Percentiles rank a stretch among this genome's conserved stretches.
These are phyloP conservation scores for Rubroboletus satanas DNA, from an alignment of 768 basidiomycete species.

Conservation along the genomic window DNA sequence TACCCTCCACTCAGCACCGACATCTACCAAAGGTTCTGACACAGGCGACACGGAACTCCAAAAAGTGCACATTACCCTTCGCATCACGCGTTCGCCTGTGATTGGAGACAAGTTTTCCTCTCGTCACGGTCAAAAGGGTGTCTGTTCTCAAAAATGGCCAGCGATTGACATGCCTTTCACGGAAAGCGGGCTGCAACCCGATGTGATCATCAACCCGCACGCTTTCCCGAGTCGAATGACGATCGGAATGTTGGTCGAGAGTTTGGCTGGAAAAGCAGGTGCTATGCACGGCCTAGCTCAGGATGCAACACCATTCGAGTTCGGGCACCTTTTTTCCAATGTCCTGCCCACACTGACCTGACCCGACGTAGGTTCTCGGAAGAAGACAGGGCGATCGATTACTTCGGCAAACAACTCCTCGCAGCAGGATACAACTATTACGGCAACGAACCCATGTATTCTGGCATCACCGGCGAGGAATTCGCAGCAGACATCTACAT, in stretches of 20 bases:
- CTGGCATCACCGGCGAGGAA: conserved; percentile 97
- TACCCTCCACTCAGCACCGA: neutral
- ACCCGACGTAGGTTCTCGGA: conserved; percentile 72
- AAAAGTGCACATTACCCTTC: conserved; percentile 89
- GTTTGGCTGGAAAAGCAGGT: conserved; percentile 98
- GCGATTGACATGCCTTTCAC: conserved; percentile 98
- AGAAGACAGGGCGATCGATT: conserved; percentile 93
- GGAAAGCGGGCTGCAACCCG: conserved; percentile 98
- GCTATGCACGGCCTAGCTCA: conserved; percentile 98
- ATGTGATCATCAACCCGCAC: conserved; percentile 99
- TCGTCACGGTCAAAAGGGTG: conserved; percentile 98
- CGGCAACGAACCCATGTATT: conserved; percentile 99
- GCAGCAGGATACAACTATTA: conserved; percentile 98
- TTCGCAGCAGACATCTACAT: conserved; percentile 99
- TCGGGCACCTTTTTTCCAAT: conserved; percentile 28
- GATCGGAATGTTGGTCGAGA: conserved; percentile 99
- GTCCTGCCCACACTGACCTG: conserved; percentile 11
- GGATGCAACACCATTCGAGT: conserved; percentile 98
- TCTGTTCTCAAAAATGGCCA: conserved; percentile 99
- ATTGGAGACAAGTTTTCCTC: conserved; percentile 99
- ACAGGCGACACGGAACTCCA: conserved; percentile 83
- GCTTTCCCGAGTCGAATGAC: conserved; percentile 99
- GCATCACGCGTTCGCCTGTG: conserved; percentile 91
- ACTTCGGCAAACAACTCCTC: conserved; percentile 92
- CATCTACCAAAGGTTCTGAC: conserved; percentile 63